Conservation (phyloP, 83 land plant species). For the Picea abies region DNA sequence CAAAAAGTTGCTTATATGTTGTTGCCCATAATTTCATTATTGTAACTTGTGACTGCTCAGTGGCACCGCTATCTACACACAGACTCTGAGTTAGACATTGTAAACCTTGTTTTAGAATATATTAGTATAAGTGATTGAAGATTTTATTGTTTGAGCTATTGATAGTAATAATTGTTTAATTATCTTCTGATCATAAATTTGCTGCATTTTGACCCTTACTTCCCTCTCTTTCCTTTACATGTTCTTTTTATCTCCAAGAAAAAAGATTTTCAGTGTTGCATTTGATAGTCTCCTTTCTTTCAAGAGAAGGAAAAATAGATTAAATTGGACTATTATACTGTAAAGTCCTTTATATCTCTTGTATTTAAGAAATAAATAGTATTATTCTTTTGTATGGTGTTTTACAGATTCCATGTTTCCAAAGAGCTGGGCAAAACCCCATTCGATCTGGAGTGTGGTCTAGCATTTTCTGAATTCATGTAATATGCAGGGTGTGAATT, state of each 20-base stretch:
- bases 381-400: background rate
- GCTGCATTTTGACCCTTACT: background rate
- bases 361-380: background rate
- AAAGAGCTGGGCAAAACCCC: background rate
- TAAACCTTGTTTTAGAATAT: background rate
- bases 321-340: background rate
- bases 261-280: background rate
- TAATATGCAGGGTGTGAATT: background rate
- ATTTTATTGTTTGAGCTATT: background rate
- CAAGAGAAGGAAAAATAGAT: too few relatives aligned
- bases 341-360: background rate
- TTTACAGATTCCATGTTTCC: background rate
- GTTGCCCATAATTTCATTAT: too few relatives aligned
- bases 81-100: too few relatives aligned
- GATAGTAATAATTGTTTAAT: background rate
- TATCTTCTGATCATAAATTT: background rate
- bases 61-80: too few relatives aligned
- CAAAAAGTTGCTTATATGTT: too few relatives aligned
- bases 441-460: background rate
- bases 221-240: background rate
- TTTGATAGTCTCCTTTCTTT: background rate
- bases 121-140: background rate
- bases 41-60: too few relatives aligned
- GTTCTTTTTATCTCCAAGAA: background rate
- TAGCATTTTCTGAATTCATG: background rate